These are phyloP conservation scores for grape (Vitis vinifera) DNA, from an alignment of 164 flowering plant species.

Conservation along the genomic window ASM3070453v1 NC_081818.1:26612001-26612500, in stretches of 20 bases:
- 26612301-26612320: not conserved
- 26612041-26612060: too few species aligned
- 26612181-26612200: conserved; percentile 53
- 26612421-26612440: conserved; percentile 10
- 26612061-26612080: too few species aligned
- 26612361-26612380: not conserved
- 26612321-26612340: too few species aligned
- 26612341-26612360: too few species aligned
- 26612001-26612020: too few species aligned
- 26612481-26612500: conserved; percentile 38
- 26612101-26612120: too few species aligned
- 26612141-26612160: too few species aligned
- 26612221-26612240: conserved; percentile 38
- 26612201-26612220: conserved; percentile 61
- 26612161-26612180: not conserved
- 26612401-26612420: conserved; percentile 6
- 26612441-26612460: conserved; percentile 7
- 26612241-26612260: conserved; percentile 41
- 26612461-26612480: conserved; percentile 18
- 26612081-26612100: too few species aligned
- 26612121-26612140: too few species aligned
- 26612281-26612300: not conserved
- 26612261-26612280: conserved; percentile 7
- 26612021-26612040: too few species aligned
- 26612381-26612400: not conserved